Evolutionary conservation across 1,284 basidiomycete species (phyloP).

Genomic region (Boletellus deceptivus): DNA sequence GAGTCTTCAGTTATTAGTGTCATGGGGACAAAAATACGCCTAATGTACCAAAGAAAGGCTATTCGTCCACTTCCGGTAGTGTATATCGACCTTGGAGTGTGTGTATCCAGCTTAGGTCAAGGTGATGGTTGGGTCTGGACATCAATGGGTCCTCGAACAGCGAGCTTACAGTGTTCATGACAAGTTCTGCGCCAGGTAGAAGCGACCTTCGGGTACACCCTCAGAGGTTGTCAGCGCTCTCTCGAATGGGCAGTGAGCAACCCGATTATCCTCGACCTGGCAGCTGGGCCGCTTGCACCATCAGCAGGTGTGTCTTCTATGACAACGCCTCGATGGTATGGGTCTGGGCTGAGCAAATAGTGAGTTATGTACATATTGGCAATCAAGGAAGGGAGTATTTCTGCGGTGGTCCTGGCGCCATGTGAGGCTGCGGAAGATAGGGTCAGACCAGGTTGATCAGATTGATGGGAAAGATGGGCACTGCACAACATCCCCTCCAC

Average conservation of each 20-base stretch:
- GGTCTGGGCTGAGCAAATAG: constrained; percentile 48
- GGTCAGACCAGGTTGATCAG: background rate
- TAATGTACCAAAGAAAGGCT: too few species aligned
- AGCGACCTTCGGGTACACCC: constrained; percentile 30
- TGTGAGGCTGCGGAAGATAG: constrained; percentile 59
- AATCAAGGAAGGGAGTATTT: constrained; percentile 32
- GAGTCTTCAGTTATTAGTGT: constrained; percentile 10
- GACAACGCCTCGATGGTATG: constrained; percentile 57
- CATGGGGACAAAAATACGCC: background rate
- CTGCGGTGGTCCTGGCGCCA: constrained; percentile 77
- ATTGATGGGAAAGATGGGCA: constrained; percentile 31
- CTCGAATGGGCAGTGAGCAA: constrained; percentile 76
- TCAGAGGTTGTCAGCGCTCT: constrained; percentile 52
- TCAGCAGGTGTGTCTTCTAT: constrained; percentile 87
- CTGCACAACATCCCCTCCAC: constrained; percentile 62
- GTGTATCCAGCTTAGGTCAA: constrained; percentile 7
- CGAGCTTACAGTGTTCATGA: constrained; percentile 34
- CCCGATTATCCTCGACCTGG: constrained; percentile 78
- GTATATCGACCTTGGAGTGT: background rate
- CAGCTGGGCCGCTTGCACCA: constrained; percentile 68
- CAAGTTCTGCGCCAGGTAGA: constrained; percentile 62
- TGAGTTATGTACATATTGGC: constrained; percentile 23
- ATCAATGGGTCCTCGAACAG: constrained; percentile 3
- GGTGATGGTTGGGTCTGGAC: constrained; percentile 3
- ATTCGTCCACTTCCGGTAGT: background rate